Base-by-base conservation (phyloP, 805 yeast species). In the Candida cerambycidarum region DNA sequence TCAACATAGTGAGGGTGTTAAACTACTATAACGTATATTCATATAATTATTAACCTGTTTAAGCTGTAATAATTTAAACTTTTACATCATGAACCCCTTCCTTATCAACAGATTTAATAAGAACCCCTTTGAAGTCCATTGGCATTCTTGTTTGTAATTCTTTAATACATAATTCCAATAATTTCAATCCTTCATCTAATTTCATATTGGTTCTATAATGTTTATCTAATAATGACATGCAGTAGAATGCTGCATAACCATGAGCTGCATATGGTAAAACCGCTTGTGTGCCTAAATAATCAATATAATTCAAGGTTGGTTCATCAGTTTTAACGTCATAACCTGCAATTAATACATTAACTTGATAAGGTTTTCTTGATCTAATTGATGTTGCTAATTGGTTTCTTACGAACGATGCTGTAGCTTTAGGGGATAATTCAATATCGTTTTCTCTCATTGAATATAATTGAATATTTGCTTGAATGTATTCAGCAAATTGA, bases 241-340 rank as follows among this genome's bases (percentile, higher is more conserved):
- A 82, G 63, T 93, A 93, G 66, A 92, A 93, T 1, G 95, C 96
- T n/a, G 98, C 96, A 59, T 93, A 93, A 10, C 99, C 99, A 62
- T 93, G 99, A 1, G 98, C 98, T 13, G 95, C 96, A 60, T 93
- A 93, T 12, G 99, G 98, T 45, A 93, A 73, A 47, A 83, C 88
- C 12, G 83, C 95, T 52, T 83, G 80, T 2, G 99, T 87, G 6
- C 99, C 99, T 51, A 93, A 70, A 63, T 93, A 93, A 62, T 93
- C 99, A 52, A 93, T 85, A 83, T 92, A 89, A 58, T 85, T 83
- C 56, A 93, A 74, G 39, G 78, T 70, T 30, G 97, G 89, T 46
- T 68, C 71, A 31, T 73, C 63, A 6, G 71, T 72, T 49, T 75
- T 77, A 12, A 67, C 63, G 56, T 89, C 92, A 61, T 73, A 82